Conservation (phyloP, 768 basidiomycete species). For the Hygrophoropsis aurantiaca region DNA sequence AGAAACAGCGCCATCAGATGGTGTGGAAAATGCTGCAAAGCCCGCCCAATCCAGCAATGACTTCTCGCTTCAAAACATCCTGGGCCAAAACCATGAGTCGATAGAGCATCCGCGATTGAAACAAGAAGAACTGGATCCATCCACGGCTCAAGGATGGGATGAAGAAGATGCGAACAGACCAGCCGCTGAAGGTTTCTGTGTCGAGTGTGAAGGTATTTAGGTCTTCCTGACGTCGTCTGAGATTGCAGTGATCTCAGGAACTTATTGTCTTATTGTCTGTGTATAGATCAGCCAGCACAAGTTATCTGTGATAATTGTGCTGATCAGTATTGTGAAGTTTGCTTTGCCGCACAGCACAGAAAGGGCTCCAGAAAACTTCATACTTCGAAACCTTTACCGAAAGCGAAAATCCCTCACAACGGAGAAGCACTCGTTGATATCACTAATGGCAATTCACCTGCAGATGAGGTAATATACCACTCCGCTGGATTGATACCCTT, state of each 20-base stretch:
- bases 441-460: constrained; percentile 5
- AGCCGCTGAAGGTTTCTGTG: constrained; percentile 64
- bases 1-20: constrained; percentile 15
- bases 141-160: constrained; percentile 59
- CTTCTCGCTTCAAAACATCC: constrained; percentile 72
- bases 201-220: constrained; percentile 82
- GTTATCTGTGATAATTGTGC: constrained; percentile 68
- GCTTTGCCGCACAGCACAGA: constrained; percentile 81
- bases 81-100: constrained; percentile 59
- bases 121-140: constrained; percentile 32
- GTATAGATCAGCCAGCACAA: constrained; percentile 79
- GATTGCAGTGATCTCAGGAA: constrained; percentile 1
- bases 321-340: constrained; percentile 81
- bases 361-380: constrained; percentile 78
- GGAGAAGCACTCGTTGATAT: constrained; percentile 8
- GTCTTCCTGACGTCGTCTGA: neutral
- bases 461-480: constrained; percentile 24
- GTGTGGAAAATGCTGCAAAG: constrained; percentile 9
- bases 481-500: too few species aligned
- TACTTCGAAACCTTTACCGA: constrained; percentile 40
- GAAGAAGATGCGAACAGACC: constrained; percentile 53
- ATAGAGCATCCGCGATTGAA: constrained; percentile 52
- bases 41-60: constrained; percentile 7
- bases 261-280: neutral
- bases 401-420: constrained; percentile 12